Evolutionary conservation across 2,329 filamentous ascomycete genomes (phyloP).

Genomic region (Cordyceps cicadae): DNA sequence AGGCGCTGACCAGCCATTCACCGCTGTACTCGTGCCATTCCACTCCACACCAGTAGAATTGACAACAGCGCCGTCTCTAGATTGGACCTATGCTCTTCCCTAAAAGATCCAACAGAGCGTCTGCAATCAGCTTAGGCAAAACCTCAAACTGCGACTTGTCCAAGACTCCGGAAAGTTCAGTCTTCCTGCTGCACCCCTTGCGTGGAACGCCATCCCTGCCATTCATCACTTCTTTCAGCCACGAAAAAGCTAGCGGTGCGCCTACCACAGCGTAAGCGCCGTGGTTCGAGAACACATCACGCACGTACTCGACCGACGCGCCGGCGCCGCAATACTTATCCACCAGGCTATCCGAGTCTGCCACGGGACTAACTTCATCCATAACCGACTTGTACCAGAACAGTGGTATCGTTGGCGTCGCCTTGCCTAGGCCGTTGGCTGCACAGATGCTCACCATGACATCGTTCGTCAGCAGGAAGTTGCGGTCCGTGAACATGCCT

Average conservation of each 20-base stretch:
- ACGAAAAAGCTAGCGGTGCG: slow-evolving; percentile 6
- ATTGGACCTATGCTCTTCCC: not conserved
- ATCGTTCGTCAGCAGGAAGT: not conserved
- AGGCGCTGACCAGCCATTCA: not conserved
- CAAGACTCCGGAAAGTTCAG: not conserved
- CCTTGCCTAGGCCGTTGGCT: not conserved
- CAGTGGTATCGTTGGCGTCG: slow-evolving; percentile 4
- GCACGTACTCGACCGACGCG: slow-evolving; percentile 3
- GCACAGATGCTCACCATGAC: not conserved
- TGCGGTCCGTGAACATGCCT: slow-evolving; percentile 2
- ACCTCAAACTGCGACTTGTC: not conserved
- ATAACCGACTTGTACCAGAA: slow-evolving; percentile 6
- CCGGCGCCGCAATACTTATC: slow-evolving; percentile 5
- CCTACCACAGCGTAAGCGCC: not conserved
- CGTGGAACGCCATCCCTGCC: not conserved
- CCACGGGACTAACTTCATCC: slow-evolving; percentile 4
- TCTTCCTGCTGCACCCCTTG: not conserved
- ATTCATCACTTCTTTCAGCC: not conserved
- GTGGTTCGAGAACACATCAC: slow-evolving; percentile 5
- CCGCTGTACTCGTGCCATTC: too few relatives aligned
- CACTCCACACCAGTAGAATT: not conserved
- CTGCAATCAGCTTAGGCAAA: not conserved
- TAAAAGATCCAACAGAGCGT: not conserved
- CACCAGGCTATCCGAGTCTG: not conserved
- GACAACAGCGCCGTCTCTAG: not conserved